Evolutionary conservation across 345 rosid genomes (phyloP).

Genomic region (Laguncularia racemosa): DNA sequence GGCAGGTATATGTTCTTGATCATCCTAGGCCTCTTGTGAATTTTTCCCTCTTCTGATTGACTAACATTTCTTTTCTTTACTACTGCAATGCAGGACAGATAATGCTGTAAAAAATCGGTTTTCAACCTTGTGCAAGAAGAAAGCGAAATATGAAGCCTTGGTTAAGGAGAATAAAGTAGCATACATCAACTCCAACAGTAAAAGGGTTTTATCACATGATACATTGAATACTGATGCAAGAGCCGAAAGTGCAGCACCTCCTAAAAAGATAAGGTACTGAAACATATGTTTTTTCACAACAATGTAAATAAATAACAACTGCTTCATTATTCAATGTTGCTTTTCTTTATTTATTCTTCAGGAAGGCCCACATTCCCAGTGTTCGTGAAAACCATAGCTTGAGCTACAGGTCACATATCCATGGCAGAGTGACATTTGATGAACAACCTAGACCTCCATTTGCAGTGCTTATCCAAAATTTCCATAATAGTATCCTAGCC

Average conservation of each 20-base stretch:
- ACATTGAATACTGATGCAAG: constrained; percentile 33
- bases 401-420: constrained; percentile 48
- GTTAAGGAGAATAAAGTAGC: constrained; percentile 61
- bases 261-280: constrained; percentile 52
- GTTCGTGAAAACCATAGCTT: constrained; percentile 29
- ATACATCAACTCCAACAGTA: constrained; percentile 53
- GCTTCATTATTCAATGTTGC: background rate
- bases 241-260: constrained; percentile 31
- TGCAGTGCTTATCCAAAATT: constrained; percentile 44
- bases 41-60: background rate
- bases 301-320: background rate
- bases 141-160: constrained; percentile 88
- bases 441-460: constrained; percentile 61
- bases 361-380: constrained; percentile 64
- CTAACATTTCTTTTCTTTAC: constrained; percentile 1
- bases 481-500: background rate
- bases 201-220: constrained; percentile 48
- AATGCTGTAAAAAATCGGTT: constrained; percentile 97
- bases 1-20: constrained; percentile 57
- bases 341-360: constrained; percentile 11
- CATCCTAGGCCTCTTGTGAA: background rate
- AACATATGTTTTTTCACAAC: background rate
- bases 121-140: constrained; percentile 95
- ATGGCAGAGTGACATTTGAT: constrained; percentile 23
- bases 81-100: constrained; percentile 59